Base-by-base conservation (phyloP, 306 rosid genomes). In the Cicer chorassanicum region DNA sequence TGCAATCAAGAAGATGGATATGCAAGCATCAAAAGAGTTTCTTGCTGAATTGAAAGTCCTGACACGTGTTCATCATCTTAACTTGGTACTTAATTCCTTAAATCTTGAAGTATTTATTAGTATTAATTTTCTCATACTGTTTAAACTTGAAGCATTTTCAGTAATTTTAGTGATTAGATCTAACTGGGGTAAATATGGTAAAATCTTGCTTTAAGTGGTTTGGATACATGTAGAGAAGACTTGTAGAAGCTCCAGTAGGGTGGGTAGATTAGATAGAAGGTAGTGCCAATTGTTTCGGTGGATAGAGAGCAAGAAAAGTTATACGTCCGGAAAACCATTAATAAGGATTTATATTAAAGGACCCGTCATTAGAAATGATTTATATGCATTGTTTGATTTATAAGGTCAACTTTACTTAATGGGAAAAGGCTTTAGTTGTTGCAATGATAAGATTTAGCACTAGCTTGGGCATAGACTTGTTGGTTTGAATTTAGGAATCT, bases 1-100 rank as follows among this genome's bases (percentile, higher is more conserved):
- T 46, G 98, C 98, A 68, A 88, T 93, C 81, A 93, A 93, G 91
- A 93, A 91, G 91, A 93, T 93, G 98, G 97, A 91, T 70, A 91
- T 89, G 97, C 96, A 88, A 78, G 98, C 98, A 80, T 54, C 98
- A 18, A 91, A 77, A 73, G 98, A 93, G 78, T 93, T 93, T 86
- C 89, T 91, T 36, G 98, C 98, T 3, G 98, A 93, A 78, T 63
- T 93, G 81, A 91, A 89, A 42, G 96, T 93, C 76, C 76, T 93
- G 64, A 89, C 97, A 42, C 91, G 92, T 59, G 97, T 93, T 63
- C 98, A 93, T 80, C 98, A 93, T 86, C 90, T 91, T 79, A 93
- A 93, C 79, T 82, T 93, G 98, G 98, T 93, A 89, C 65, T 56
- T 56, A 54, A 41, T 65, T 49, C 62, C 61, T 72, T 79, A 57